These are phyloP conservation scores for Penicillium brevicompactum DNA, from an alignment of 2,329 filamentous ascomycete species.

Conservation along the genomic window DNA sequence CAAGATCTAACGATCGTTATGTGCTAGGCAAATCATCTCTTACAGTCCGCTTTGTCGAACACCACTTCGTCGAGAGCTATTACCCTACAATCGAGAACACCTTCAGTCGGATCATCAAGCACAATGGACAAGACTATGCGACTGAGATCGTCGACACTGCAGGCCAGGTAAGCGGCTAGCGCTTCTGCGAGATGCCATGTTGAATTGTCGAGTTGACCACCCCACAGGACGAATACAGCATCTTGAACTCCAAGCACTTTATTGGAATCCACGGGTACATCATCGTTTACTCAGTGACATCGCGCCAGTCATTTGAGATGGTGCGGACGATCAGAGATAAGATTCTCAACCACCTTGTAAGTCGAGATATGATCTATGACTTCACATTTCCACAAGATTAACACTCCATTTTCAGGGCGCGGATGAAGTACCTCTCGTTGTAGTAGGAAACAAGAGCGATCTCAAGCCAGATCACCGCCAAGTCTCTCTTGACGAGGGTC, in stretches of 20 bases:
- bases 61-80: conserved; percentile 97
- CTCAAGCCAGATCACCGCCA: conserved; percentile 90
- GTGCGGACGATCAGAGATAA: conserved; percentile 94
- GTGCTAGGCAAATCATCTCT: conserved; percentile 88
- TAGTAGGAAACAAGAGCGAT: conserved; percentile 97
- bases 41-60: conserved; percentile 95
- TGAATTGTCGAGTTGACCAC: neutral
- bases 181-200: neutral
- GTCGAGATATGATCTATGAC: conserved; percentile 27
- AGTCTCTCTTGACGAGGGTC: conserved; percentile 82
- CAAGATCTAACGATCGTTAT: conserved; percentile 5
- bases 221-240: conserved; percentile 90
- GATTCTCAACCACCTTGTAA: conserved; percentile 91
- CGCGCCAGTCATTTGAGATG: conserved; percentile 95
- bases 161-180: conserved; percentile 68
- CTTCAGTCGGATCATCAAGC: conserved; percentile 92
- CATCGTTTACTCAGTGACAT: conserved; percentile 97
- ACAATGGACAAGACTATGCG: conserved; percentile 88
- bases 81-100: conserved; percentile 99
- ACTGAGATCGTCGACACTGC: conserved; percentile 99
- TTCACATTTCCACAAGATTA: neutral
- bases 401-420: conserved; percentile 64
- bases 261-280: conserved; percentile 99
- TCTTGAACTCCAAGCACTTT: conserved; percentile 97
- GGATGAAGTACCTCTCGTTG: conserved; percentile 87